Evolutionary conservation across 2,329 filamentous ascomycete genomes (phyloP).

Genomic region (Seiridium cupressi): DNA sequence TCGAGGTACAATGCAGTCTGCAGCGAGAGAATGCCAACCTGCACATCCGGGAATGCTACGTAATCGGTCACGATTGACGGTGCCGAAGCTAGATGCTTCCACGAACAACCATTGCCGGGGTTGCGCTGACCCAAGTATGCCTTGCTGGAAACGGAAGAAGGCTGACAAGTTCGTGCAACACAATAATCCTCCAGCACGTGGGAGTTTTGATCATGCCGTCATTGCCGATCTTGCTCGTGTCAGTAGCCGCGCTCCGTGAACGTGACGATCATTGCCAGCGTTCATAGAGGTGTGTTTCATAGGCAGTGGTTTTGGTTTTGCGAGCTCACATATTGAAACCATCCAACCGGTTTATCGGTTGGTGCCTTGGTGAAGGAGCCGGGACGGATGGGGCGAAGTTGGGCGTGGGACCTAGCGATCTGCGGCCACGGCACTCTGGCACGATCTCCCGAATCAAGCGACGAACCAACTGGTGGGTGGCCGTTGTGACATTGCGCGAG

Average conservation of each 20-base stretch:
- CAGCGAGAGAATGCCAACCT: no score
- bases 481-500: no score
- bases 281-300: background rate
- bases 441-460: background rate
- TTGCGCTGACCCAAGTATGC: no score
- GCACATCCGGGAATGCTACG: no score
- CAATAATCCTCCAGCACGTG: background rate
- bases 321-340: no score
- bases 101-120: no score
- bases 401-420: background rate
- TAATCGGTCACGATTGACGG: no score
- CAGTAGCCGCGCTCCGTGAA: no score
- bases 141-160: background rate
- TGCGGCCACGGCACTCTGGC: background rate
- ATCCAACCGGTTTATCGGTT: background rate
- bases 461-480: no score
- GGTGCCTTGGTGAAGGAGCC: background rate
- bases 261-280: background rate
- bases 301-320: background rate
- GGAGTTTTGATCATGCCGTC: background rate
- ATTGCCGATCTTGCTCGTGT: background rate
- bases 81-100: no score
- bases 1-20: no score
- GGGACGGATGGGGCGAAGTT: background rate
- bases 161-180: background rate